Evolutionary conservation across 495 filamentous ascomycete genomes (phyloP), one percentile per base, ranked within the genome.

Genomic region (Talaromyces wortmannii): DNA sequence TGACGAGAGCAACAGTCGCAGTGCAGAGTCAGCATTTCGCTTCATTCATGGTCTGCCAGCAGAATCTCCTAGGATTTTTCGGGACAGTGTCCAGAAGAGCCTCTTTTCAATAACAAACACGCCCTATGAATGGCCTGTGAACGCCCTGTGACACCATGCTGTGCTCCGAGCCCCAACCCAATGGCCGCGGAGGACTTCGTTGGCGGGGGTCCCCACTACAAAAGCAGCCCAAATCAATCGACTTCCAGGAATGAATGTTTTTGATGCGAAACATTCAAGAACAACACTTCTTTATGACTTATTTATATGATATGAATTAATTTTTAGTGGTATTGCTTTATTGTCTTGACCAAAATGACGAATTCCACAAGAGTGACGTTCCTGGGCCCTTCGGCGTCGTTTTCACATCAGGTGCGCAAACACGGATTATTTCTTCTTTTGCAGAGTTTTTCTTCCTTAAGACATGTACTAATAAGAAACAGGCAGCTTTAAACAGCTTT

Each of bases 361-460:
- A 13, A 8, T 13, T 40, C 36, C 13, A 52, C 71, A 49, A 67
- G 56, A 56, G 88, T 96, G 23, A 86, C 88, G 36, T 97, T 87
- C 65, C 70, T 97, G n/a, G 92, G 92, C 15, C 92, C 92, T 10
- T 59, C 75, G 15, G 82, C 88, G 5, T 92, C 91, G 8, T 96
- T 95, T 69, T 92, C 94, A 8, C 92, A 97, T 69, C 92, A 97
- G 83, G 92, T 95, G 63, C 60, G 65, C 51, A 55, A 43, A 23
- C 52, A 48, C 7, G 6, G 0, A 12, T n/a, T n/a, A 12, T n/a
- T n/a, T 31, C 23, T 59, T 2, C 1, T 40, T 40, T 13, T 40
- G 8, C 8, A 40, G 36, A 40, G 36, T 2, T 2, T 2, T 40
- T 13, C 2, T 23, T 23, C 4, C 23, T 23, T 23, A 4, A 23